Base-by-base conservation (phyloP, 768 basidiomycete species). In the Serendipita vermifera region DNA sequence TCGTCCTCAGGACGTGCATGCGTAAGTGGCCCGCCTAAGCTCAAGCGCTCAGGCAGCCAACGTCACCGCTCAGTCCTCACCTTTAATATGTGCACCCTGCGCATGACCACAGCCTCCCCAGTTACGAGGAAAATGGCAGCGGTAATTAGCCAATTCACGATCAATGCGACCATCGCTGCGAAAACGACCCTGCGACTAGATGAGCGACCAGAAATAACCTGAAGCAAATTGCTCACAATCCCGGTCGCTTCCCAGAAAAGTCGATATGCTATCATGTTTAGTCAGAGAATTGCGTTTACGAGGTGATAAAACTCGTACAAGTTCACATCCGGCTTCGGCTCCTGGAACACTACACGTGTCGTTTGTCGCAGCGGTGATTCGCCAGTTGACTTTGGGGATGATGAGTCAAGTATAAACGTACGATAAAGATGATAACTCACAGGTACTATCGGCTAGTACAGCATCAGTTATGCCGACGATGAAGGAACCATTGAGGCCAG, bases 141-240 rank as follows among this genome's bases (percentile, higher is more conserved):
- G 9, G 46, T 51, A 29, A 20, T 51, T n/a, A 29, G 24, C 46
- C 46, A 51, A 29, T 51, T 51, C 7, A 51, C 46, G 22, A 51
- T 7, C 7, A 51, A 20, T 13, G 46, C 46, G 27, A 51, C 22
- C 24, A 51, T 51, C 9, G 46, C 46, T 15, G 46, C 46, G n/a
- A 51, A 51, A n/a, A 26, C 31, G 46, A 51, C 46, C 9, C n/a
- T n/a, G n/a, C n/a, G n/a, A n/a, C 11, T n/a, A 5, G 17, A 51
- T 31, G 9, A 51, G 46, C 9, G 9, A 26, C n/a, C n/a, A n/a
- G n/a, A n/a, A n/a, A n/a, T n/a, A n/a, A n/a, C n/a, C n/a, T n/a
- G n/a, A n/a, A n/a, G n/a, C n/a, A n/a, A n/a, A n/a, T n/a, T n/a
- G n/a, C n/a, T n/a, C n/a, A n/a, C n/a, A 51, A 29, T 15, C 20